Evolutionary conservation across 176 grass and related monocot species (phyloP), one percentile per base, ranked within the genome.

Genomic region (Dactylis glomerata): DNA sequence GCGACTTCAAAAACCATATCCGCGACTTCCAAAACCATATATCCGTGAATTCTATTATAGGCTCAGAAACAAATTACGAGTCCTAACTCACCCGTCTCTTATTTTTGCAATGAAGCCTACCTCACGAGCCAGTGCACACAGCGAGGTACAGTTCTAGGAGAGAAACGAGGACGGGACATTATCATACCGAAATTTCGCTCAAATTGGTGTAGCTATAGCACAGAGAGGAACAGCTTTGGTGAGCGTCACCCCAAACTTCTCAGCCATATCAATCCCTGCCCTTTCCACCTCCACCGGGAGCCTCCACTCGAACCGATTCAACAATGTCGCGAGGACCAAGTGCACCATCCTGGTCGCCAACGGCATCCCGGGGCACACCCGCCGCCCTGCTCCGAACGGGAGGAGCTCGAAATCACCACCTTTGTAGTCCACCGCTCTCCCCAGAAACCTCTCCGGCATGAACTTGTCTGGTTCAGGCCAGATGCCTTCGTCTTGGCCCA

Each of bases 311-410:
- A 80, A 83, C 2, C 17, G 26, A 16, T 85, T 50, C 2, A 92
- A 10, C 61, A 92, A 8, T 0, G 87, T 84, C 1, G 87, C 91
- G 12, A 92, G 70, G 0, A 90, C 27, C 12, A 87, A 20, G 42
- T 85, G 80, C 34, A 91, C 77, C 82, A 88, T 91, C 17, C 86
- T 81, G 10, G 58, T 24, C 23, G 59, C 89, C 27, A 92, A 40
- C 11, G 87, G 69, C 83, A 92, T 73, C 6, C 91, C 91, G 1
- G 87, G 87, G 49, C 91, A 92, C 3, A 63, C 76, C 20, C 87
- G 72, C 0, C 87, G 11, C 14, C 91, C 91, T 5, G 76, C 81
- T 1, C 91, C 84, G 5, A 92, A 92, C 0, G 84, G 87, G 14
- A 90, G 37, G 65, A 92, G 71, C 14, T 51, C 37, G 11, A 92